Base-by-base conservation (phyloP, 1,284 basidiomycete species). In the Sanghuangporus sanghuang region DNA sequence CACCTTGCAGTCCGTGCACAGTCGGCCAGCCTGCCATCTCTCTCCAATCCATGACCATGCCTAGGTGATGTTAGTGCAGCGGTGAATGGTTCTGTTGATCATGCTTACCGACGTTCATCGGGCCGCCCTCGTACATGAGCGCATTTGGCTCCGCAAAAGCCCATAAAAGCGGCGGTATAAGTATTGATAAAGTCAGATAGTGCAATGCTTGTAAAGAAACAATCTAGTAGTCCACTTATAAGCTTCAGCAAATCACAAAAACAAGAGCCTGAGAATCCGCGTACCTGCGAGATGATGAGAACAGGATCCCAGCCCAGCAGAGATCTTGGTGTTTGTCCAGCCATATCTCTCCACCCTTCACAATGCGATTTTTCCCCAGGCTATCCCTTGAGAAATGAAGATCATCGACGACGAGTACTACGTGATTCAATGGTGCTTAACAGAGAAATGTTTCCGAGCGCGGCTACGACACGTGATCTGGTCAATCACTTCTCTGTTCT, bases 11-110 rank as follows among this genome's bases (percentile, higher is more conserved):
- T 16, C 84, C 83, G 64, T 81, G 82, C 1, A 89, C 83, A 0
- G 93, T 94, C 2, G 90, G 85, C 63, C 84, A 77, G 7, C 93
- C 91, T 0, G 92, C 91, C 83, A 99, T 89, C 74, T 98, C 93
- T 55, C 94, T 83, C 96, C 96, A 99, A 76, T 99, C 96, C 85
- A 99, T 92, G 36, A 98, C 80, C 90, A 95, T 93, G 8, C 89
- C 88, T 90, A 61, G 32, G 36, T 56, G 9, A 57, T 23, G 54
- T 61, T 23, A 35, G 49, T 11, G 55, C 46, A 54, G 46, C 46
- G 63, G 42, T 38, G 1, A 35, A 18, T 44, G 23, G 14, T 57
- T 5, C 12, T 52, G 3, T 36, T 1, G 18, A 8, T 23, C 42
- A 40, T 61, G 38, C 87, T 69, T 72, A 82, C 90, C 92, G 54